Evolutionary conservation across 805 yeast genomes (phyloP).

Genomic region (Candida maesae): DNA sequence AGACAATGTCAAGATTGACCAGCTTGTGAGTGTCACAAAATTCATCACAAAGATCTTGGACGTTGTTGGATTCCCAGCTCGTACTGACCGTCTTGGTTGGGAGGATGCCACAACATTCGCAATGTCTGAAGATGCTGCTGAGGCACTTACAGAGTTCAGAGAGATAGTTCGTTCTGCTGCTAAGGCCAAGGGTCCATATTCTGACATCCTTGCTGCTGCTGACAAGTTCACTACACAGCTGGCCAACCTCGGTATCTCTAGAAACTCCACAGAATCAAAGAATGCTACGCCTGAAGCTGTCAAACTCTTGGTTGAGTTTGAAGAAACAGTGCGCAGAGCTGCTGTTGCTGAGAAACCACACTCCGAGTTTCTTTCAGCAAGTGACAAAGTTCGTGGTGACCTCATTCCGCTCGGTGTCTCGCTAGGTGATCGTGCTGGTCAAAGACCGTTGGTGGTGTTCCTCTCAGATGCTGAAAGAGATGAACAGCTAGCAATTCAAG

Average conservation of each 20-base stretch:
- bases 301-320: slow-evolving; percentile 68
- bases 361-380: slow-evolving; percentile 54
- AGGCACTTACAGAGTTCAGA: slow-evolving; percentile 1
- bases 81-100: slow-evolving; percentile 83
- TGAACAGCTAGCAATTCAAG: slow-evolving; percentile 54
- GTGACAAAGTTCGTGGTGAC: slow-evolving; percentile 76
- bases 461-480: slow-evolving; percentile 64
- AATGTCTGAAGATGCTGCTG: slow-evolving; percentile 38
- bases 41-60: slow-evolving; percentile 70
- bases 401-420: slow-evolving; percentile 75
- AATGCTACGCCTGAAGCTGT: slow-evolving; percentile 34
- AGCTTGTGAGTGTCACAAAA: slow-evolving; percentile 55
- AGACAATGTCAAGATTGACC: slow-evolving; percentile 56
- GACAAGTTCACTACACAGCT: neutral
- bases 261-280: neutral
- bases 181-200: neutral
- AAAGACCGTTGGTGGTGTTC: slow-evolving; percentile 75
- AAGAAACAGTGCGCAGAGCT: slow-evolving; percentile 73
- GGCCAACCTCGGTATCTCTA: neutral
- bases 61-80: slow-evolving; percentile 71
- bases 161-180: neutral
- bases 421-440: slow-evolving; percentile 81
- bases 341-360: slow-evolving; percentile 62
- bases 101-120: slow-evolving; percentile 34
- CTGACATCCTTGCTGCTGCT: neutral